These are phyloP conservation scores for Hymenoscyphus fraxineus DNA, from an alignment of 2,329 filamentous ascomycete genomes.

Conservation along the genomic window DNA sequence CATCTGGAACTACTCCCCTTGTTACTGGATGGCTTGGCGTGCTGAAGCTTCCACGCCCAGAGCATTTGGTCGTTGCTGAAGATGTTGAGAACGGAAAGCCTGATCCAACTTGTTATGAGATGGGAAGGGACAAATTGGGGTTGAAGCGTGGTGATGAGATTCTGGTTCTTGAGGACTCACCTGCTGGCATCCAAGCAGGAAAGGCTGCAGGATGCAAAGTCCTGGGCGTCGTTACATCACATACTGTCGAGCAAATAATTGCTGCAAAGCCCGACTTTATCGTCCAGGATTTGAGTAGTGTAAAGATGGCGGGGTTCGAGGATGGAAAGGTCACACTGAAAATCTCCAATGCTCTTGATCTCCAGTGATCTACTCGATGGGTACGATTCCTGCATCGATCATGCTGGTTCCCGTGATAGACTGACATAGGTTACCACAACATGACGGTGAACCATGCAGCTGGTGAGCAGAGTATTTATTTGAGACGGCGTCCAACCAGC, in stretches of 20 bases:
- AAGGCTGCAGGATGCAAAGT: constrained; percentile 70
- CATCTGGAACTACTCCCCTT: constrained; percentile 65
- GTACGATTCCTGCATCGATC: neutral
- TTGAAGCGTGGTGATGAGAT: constrained; percentile 39
- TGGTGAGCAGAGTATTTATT: neutral
- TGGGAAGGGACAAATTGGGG: constrained; percentile 61
- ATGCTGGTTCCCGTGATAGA: neutral
- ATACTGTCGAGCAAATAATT: constrained; percentile 55
- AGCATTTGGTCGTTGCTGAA: constrained; percentile 69
- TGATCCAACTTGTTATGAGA: constrained; percentile 68
- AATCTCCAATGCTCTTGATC: constrained; percentile 27
- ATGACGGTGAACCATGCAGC: neutral
- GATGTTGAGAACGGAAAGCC: constrained; percentile 74
- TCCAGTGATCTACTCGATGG: constrained; percentile 14
- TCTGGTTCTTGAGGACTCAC: constrained; percentile 67
- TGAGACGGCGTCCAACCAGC: neutral
- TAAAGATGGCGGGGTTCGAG: constrained; percentile 46
- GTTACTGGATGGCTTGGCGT: constrained; percentile 69
- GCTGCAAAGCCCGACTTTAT: constrained; percentile 67
- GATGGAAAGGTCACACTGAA: constrained; percentile 39
- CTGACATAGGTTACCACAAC: neutral
- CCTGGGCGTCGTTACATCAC: constrained; percentile 62
- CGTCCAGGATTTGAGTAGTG: constrained; percentile 60
- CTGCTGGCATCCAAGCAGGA: constrained; percentile 63
- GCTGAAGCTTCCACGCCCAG: constrained; percentile 61